Evolutionary conservation across 2,329 filamentous ascomycete species (phyloP).

Genomic region (Ophiocordyceps camponoti-floridani): DNA sequence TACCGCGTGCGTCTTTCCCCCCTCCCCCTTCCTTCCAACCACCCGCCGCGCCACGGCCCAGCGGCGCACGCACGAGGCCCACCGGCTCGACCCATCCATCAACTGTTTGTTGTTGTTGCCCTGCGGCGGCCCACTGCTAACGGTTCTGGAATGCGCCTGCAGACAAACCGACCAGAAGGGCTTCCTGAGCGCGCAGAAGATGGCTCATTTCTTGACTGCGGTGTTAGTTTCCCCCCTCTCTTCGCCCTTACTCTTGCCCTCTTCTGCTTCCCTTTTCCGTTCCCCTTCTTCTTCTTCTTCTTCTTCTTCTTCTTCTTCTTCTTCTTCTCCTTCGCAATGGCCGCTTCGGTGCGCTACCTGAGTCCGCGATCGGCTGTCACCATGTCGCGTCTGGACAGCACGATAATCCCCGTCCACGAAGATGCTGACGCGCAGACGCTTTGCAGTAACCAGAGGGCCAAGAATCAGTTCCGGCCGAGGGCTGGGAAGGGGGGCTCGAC

Average conservation of each 20-base stretch:
- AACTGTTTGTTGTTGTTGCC: no score
- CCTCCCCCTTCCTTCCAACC: no score
- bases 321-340: slow-evolving; percentile 4
- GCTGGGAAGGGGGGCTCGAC: slow-evolving; percentile 74
- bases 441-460: slow-evolving; percentile 64
- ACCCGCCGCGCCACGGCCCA: no score
- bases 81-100: no score
- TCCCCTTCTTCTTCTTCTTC: not conserved
- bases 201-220: slow-evolving; percentile 24
- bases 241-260: not conserved
- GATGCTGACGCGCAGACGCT: slow-evolving; percentile 13
- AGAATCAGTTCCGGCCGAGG: slow-evolving; percentile 82
- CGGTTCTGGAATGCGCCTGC: no score
- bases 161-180: no score
- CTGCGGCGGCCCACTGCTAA: no score
- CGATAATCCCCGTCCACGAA: slow-evolving; percentile 14
- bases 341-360: slow-evolving; percentile 11
- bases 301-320: slow-evolving; percentile 4
- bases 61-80: no score
- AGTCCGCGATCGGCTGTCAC: slow-evolving; percentile 14
- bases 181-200: slow-evolving; percentile 3
- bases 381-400: slow-evolving; percentile 12
- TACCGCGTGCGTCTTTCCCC: no score
- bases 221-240: slow-evolving; percentile 14
- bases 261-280: slow-evolving; percentile 5